Base-by-base conservation (phyloP, 163 green algal species). In the Prototheca wickerhamii region DNA sequence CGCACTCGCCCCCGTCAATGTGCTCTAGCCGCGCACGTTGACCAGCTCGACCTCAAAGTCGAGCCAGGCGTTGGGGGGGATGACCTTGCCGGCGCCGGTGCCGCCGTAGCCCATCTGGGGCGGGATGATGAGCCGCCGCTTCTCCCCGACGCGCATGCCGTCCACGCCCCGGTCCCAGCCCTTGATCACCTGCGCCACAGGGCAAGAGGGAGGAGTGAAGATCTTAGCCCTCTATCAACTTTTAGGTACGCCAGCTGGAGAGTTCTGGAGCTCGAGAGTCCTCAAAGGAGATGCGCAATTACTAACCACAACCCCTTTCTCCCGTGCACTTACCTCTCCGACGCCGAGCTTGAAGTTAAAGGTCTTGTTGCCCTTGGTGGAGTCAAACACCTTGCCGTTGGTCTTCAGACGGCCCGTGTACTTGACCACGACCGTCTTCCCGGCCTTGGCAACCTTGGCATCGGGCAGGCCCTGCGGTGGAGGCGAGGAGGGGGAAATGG, bases 71-170 rank as follows among this genome's bases (percentile, higher is more conserved):
- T 98, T 97, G 21, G 76, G 66, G 10, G 92, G 92, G 57, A 99
- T 98, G 50, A 69, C 65, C 42, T 73, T 70, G 15, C 73, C 58
- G 30, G 82, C 64, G 18, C 74, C 75, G 3, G 68, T 63, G 12
- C 66, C 49, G 21, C 80, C 87, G 69, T 92, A 91, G 4, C 63
- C 87, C 81, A 97, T 89, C 63, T 87, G 77, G 3, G 91, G 86
- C 2, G 92, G 92, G 29, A 96, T 86, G 25, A 82, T 84, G 53
- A 99, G 73, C 54, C 76, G 82, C 21, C 93, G 82, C 76, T 95
- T 95, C 80, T 98, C 93, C 23, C 93, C 93, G 34, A 97, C 91
- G 18, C 89, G 77, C 93, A 98, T 98, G 67, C 91, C 91, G 64
- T 90, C 79, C 42, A 99, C 85, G 37, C 93, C 93, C 21, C 84